phyloP scores from a whole-genome alignment of 163 green algal species.

The Volvox carteri region DNA sequence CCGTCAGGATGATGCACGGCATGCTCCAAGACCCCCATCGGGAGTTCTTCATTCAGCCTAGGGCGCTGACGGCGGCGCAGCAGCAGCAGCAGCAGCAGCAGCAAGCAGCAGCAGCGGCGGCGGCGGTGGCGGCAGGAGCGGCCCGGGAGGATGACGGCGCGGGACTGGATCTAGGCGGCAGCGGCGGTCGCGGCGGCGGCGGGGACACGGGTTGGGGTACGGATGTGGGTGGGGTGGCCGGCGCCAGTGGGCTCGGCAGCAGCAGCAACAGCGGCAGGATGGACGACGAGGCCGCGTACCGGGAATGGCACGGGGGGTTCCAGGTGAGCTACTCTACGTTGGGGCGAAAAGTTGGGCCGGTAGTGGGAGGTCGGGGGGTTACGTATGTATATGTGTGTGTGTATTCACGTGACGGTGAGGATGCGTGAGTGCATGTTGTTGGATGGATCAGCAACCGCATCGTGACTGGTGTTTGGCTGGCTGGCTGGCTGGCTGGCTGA shows the following conservation, averaged over 20 bases:
- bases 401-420: not conserved
- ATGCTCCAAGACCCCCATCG: constrained; percentile 76
- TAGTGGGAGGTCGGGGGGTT: not conserved
- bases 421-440: no score
- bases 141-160: not conserved
- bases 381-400: not conserved
- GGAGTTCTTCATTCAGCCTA: constrained; percentile 89
- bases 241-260: not conserved
- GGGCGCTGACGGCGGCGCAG: not conserved
- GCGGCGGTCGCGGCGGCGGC: not conserved
- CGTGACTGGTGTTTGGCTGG: no score
- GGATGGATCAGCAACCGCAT: no score
- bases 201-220: not conserved
- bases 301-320: constrained; percentile 57
- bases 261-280: not conserved
- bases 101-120: not conserved
- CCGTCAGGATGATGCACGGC: constrained; percentile 87
- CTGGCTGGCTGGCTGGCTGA: no score
- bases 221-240: not conserved
- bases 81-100: not conserved
- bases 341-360: not conserved
- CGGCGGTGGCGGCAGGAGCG: not conserved
- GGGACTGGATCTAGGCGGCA: constrained; percentile 50
- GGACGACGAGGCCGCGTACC: constrained; percentile 41
- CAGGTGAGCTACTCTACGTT: constrained; percentile 19